These are phyloP conservation scores for Thelonectria blattea DNA, from an alignment of 2,329 filamentous ascomycete species.

Conservation along the genomic window DNA sequence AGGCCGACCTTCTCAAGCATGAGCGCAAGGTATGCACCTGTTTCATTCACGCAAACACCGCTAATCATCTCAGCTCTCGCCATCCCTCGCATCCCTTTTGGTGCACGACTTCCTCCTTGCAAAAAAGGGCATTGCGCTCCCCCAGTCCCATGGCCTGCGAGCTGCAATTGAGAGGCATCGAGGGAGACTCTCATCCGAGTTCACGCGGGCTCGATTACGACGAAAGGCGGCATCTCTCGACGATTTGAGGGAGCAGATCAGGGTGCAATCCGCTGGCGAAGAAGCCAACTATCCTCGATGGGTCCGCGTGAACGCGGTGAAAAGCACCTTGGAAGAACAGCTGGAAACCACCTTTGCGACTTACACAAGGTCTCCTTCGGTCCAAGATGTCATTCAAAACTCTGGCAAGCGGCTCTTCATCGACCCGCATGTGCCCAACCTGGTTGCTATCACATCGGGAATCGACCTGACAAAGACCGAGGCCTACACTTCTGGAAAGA, in stretches of 20 bases:
- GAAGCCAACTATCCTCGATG: conserved; percentile 78
- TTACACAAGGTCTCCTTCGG: conserved; percentile 61
- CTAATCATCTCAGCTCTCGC: conserved; percentile 68
- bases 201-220: conserved; percentile 78
- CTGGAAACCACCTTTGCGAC: conserved; percentile 75
- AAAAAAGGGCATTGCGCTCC: conserved; percentile 82
- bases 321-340: conserved; percentile 72
- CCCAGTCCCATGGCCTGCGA: conserved; percentile 78
- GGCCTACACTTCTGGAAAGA: conserved; percentile 76
- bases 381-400: conserved; percentile 61
- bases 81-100: conserved; percentile 79
- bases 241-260: conserved; percentile 65
- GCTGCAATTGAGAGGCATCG: conserved; percentile 81
- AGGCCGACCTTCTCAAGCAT: conserved; percentile 72
- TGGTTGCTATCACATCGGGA: conserved; percentile 77
- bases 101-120: conserved; percentile 85
- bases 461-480: conserved; percentile 74
- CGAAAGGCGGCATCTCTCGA: conserved; percentile 73
- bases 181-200: conserved; percentile 78
- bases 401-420: conserved; percentile 64
- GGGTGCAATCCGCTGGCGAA: conserved; percentile 54
- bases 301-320: conserved; percentile 85
- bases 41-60: neutral
- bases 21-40: conserved; percentile 76
- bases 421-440: conserved; percentile 82